Base-by-base conservation (phyloP, 2,329 filamentous ascomycete species). In the Diaporthe helianthi region DNA sequence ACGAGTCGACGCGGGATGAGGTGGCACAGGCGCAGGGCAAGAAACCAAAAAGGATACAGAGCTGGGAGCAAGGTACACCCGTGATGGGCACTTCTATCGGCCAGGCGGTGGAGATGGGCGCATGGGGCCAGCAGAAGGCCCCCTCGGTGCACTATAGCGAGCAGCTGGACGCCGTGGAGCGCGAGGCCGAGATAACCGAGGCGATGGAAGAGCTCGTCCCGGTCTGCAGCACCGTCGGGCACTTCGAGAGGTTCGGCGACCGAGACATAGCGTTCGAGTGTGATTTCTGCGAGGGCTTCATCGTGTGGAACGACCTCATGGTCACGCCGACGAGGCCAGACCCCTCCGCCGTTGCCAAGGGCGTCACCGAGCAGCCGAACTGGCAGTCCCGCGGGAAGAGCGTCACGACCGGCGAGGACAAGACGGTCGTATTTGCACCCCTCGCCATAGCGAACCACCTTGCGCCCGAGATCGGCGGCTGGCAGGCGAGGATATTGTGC, bases 241-340 rank as follows among this genome's bases (percentile, higher is more conserved):
- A 81, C 33, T 89, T 89, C 71, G 84, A 87, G 77, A 82, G 86
- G 17, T 84, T 88, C 65, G 85, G 83, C 51, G 83, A 87, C 38
- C 75, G 77, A 47, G 86, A 88, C 70, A 81, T 88, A 58, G 86
- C 84, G 9, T 89, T 89, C 73, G 80, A 87, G 9, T 89, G 87
- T 78, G 86, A 89, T 77, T 89, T 85, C 74, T 89, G 87, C 78
- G 86, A 89, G 74, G 87, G 87, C 2, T 86, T 86, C 74, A 78
- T 89, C 29, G 78, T 89, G 26, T 89, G 87, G 87, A 82, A 86
- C 69, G 85, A 89, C 74, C 73, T 89, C 38, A 80, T 83, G 72
- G 79, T 78, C 60, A 84, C 89, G 78, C 86, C 87, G 7, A 83
- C 83, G 1, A 77, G 79, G 67, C 78, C 85, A 44, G 75, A 78